Evolutionary conservation across 1,284 basidiomycete species (phyloP).

Genomic region (Boletus albobrunnescens): DNA sequence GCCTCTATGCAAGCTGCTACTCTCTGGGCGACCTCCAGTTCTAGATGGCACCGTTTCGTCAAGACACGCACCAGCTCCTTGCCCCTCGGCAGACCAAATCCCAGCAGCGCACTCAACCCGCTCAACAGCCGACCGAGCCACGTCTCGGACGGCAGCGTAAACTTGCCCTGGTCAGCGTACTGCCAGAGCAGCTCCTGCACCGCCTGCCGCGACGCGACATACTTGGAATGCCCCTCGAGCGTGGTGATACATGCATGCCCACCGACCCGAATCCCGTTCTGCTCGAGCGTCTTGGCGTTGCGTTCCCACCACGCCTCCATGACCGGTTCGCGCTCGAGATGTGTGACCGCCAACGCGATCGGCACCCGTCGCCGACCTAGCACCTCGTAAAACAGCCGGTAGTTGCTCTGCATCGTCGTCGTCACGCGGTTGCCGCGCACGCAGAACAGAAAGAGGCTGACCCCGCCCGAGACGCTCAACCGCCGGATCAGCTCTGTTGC

Average conservation of each 20-base stretch:
- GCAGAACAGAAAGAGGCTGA: conserved; percentile 41
- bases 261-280: conserved; percentile 20
- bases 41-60: conserved; percentile 25
- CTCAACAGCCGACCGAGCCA: conserved; percentile 28
- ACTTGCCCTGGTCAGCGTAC: conserved; percentile 25
- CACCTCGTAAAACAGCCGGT: conserved; percentile 34
- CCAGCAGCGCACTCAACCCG: conserved; percentile 18
- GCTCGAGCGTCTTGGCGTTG: conserved; percentile 22
- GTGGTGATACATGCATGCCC: conserved; percentile 32
- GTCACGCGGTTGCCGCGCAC: conserved; percentile 37
- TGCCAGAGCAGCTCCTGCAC: conserved; percentile 15
- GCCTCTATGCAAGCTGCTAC: conserved; percentile 26
- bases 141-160: conserved; percentile 28
- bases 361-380: conserved; percentile 37
- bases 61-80: conserved; percentile 26
- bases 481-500: conserved; percentile 34
- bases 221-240: conserved; percentile 19
- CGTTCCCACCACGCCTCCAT: conserved; percentile 42
- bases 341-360: conserved; percentile 38
- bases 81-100: conserved; percentile 22
- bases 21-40: conserved; percentile 24
- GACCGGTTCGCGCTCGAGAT: conserved; percentile 35
- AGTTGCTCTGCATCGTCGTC: conserved; percentile 35
- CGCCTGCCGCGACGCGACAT: conserved; percentile 14
- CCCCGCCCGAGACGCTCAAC: conserved; percentile 32